Percentiles rank a stretch among this genome's conserved stretches.
These are phyloP conservation scores for Leccinum boreale DNA, from an alignment of 768 basidiomycete species.

Conservation along the genomic window DNA sequence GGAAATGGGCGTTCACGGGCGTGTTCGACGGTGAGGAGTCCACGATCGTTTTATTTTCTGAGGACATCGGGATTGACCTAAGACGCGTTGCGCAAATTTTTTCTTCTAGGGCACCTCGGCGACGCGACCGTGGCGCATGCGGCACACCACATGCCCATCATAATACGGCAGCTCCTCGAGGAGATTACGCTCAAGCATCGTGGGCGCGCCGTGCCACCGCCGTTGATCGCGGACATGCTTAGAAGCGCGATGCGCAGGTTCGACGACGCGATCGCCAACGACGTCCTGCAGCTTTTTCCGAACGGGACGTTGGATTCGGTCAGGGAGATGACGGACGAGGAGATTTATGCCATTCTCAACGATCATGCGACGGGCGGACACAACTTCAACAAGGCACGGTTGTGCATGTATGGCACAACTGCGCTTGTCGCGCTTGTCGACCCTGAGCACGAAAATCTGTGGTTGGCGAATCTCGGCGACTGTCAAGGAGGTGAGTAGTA, in stretches of 20 bases:
- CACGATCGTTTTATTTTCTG: background rate
- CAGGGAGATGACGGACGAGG: conserved; percentile 48
- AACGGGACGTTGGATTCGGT: conserved; percentile 49
- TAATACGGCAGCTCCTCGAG: conserved; percentile 56
- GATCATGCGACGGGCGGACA: conserved; percentile 55
- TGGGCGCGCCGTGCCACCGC: conserved; percentile 40
- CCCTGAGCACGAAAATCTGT: conserved; percentile 63
- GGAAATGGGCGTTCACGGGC: conserved; percentile 61
- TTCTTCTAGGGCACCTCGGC: conserved; percentile 53
- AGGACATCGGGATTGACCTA: background rate
- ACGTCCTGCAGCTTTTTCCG: conserved; percentile 57
- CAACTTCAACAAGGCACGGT: conserved; percentile 61
- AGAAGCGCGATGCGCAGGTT: conserved; percentile 57
- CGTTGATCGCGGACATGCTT: conserved; percentile 53
- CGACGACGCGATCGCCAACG: conserved; percentile 65
- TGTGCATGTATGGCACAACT: conserved; percentile 80
- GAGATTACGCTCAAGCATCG: conserved; percentile 38
- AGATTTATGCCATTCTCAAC: conserved; percentile 60
- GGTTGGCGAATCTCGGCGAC: conserved; percentile 80
- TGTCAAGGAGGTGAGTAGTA: conserved; percentile 64
- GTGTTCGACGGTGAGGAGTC: conserved; percentile 61
- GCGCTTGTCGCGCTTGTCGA: conserved; percentile 72
- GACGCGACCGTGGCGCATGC: conserved; percentile 70
- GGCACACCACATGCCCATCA: conserved; percentile 64
- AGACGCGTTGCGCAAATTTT: conserved; percentile 4